Evolutionary conservation across 257 asterid species (phyloP), one percentile per base, ranked within the genome.

Genomic region (Hygrophila difformis): DNA sequence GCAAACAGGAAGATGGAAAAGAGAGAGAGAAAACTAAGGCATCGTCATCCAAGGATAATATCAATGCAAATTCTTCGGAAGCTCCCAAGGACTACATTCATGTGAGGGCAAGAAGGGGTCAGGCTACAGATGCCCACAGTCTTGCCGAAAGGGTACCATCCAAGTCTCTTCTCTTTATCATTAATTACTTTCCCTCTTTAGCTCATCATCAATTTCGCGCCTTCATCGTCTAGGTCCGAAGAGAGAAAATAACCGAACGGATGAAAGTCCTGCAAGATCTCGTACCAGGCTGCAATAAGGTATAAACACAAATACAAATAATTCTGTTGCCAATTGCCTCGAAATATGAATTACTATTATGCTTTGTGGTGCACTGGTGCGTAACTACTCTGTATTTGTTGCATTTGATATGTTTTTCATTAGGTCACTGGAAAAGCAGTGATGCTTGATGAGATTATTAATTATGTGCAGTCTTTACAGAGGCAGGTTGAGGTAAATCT

Each of bases 231-330:
- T 37, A 37, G 41, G 41, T 37, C 6, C 41, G 41, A 37, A 29
- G 35, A 29, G 35, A 29, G 35, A 29, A 29, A 5, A 29, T 29
- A 4, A n/a, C n/a, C n/a, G n/a, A n/a, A n/a, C n/a, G n/a, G n/a
- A n/a, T n/a, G n/a, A n/a, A n/a, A n/a, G n/a, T 29, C 35, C 35
- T 29, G 41, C 41, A 37, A 37, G 41, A 37, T 37, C 41, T 37
- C 13, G 41, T 37, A 5, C 41, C 41, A 5, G 41, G 41, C 13
- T 37, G 41, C 14, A 37, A 37, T 15, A 37, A 37, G 41, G 41
- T 37, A 37, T 37, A 29, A n/a, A n/a, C n/a, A n/a, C n/a, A n/a
- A n/a, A n/a, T n/a, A n/a, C n/a, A n/a, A n/a, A n/a, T n/a, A n/a
- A n/a, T n/a, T n/a, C n/a, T n/a, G n/a, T n/a, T n/a, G n/a, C n/a